Base-by-base conservation (phyloP, 2,329 filamentous ascomycete genomes). In the Venturia carpophila region DNA sequence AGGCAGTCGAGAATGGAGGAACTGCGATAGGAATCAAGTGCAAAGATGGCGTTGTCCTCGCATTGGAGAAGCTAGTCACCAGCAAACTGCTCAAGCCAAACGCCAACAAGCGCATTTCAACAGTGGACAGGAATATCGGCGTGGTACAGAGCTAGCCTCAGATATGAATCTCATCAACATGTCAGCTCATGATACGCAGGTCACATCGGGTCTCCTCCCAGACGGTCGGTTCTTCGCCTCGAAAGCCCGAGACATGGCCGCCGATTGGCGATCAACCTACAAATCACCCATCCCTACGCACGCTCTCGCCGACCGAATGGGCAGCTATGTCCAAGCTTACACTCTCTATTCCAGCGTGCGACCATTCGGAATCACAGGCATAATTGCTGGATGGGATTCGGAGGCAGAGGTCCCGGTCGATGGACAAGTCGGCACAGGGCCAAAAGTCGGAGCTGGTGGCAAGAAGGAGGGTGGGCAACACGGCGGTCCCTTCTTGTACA, bases 1-100 rank as follows among this genome's bases (percentile, higher is more conserved):
- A 99, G 83, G 94, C 94, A 65, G 94, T 99, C 69, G 94, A 99
- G 82, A 97, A 95, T 74, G 94, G 93, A 70, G 93, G 94, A 74
- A 99, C 94, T 65, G 92, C 92, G 64, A 87, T 99, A 77, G 94
- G 94, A 71, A 96, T 99, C 78, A 86, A 92, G 76, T 96, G 92
- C 84, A 96, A 96, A 80, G 92, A 97, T 77, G 94, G 94, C 69
- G 90, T 99, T 64, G 92, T 99, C 68, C 84, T 99, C 70, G 94
- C 94, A 52, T 88, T 96, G 68, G 94, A 99, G 83, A 99, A 99
- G 84, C 88, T 97, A 74, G 86, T 97, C 77, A 86, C 88, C 69
- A 97, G 92, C 78, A 97, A 97, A 82, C 86, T 99, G 71, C 84
- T 97, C 73, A 97, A 97, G 81, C 86, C 91, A 34, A 90, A 89